Base-by-base conservation (phyloP, 2,329 filamentous ascomycete species). In the Aspergillus tamarii region DNA sequence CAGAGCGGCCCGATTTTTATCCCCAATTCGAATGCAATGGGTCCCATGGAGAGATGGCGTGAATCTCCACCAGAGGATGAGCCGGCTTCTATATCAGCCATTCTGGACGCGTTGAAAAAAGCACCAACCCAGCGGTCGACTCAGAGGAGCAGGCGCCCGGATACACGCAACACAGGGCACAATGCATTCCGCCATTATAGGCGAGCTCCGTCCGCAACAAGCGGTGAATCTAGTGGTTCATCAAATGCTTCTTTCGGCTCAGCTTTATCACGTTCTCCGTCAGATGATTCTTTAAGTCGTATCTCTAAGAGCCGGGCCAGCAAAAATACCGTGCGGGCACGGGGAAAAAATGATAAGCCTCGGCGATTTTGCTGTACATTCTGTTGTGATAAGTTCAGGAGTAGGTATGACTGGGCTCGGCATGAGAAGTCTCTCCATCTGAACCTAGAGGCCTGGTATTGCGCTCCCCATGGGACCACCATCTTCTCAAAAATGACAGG, bases 351-450 rank as follows among this genome's bases (percentile, higher is more conserved):
- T 2, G 26, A 50, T 19, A 30, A 50, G 46, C 60, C 14, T 39
- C 53, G 60, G n/a, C 39, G 52, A 21, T 71, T 66, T 34, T 67
- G 67, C 26, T 73, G 71, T 54, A 73, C 69, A 1, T 73, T 73
- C 34, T 72, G 70, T 41, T 72, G 67, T 39, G 70, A 72, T 46
- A 65, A 41, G 21, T 73, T 73, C 54, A 69, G 69, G 30, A 72
- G 56, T 43, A 72, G 69, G 39, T 71, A 67, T 50, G 71, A 73
- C 58, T 73, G 69, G 68, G 48, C 52, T 16, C 64, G 70, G 1
- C 70, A 73, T 45, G 70, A 73, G 45, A 72, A 69, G 36, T 66
- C 71, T 1, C 67, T 72, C 1, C 70, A 73, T 43, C 50, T 73
- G 10, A 66, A 66, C 21, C 41, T 72, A 5, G 69, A 70, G 41